Percentiles rank a stretch among this genome's conserved stretches.
These are phyloP conservation scores for Eucalyptus viminalis DNA, from an alignment of 345 rosid species.

Conservation along the genomic window DNA sequence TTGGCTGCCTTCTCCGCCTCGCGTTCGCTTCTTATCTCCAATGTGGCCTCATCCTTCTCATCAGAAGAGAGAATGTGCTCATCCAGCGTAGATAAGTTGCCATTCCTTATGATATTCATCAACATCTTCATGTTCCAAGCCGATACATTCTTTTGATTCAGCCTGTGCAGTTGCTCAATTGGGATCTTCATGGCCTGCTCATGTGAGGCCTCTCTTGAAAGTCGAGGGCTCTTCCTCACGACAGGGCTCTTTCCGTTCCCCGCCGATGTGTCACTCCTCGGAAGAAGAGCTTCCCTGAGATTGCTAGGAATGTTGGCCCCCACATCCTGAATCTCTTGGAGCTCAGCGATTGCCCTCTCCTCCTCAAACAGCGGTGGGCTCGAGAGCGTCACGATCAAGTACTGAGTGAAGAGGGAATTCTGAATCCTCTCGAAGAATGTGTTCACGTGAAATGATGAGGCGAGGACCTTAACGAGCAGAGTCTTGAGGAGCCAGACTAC, in stretches of 20 bases:
- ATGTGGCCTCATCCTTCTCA: slow-evolving; percentile 15
- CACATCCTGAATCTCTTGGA: not conserved
- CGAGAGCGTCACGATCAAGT: slow-evolving; percentile 20
- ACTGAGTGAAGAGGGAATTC: slow-evolving; percentile 34
- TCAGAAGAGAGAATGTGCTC: slow-evolving; percentile 22
- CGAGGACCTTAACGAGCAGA: slow-evolving; percentile 32
- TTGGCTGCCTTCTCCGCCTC: slow-evolving; percentile 33
- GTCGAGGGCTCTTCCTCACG: not conserved
- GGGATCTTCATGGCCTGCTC: not conserved
- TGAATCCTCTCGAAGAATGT: slow-evolving; percentile 43
- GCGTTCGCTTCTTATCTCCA: slow-evolving; percentile 18
- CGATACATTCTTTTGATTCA: slow-evolving; percentile 30
- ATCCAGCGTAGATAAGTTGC: slow-evolving; percentile 29
- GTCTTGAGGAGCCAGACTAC: slow-evolving; percentile 38
- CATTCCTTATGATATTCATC: slow-evolving; percentile 16
- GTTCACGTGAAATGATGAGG: slow-evolving; percentile 5
- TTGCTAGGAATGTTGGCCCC: not conserved
- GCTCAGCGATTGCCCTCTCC: not conserved
- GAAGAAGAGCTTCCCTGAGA: slow-evolving; percentile 4
- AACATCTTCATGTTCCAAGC: slow-evolving; percentile 40
- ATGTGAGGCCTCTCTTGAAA: not conserved
- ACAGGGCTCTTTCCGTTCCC: not conserved
- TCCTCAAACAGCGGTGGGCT: slow-evolving; percentile 20
- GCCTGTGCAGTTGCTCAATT: slow-evolving; percentile 21
- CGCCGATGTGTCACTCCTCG: not conserved